Base-by-base conservation (phyloP, 2,329 filamentous ascomycete species). In the Colletotrichum orchidophilum region DNA sequence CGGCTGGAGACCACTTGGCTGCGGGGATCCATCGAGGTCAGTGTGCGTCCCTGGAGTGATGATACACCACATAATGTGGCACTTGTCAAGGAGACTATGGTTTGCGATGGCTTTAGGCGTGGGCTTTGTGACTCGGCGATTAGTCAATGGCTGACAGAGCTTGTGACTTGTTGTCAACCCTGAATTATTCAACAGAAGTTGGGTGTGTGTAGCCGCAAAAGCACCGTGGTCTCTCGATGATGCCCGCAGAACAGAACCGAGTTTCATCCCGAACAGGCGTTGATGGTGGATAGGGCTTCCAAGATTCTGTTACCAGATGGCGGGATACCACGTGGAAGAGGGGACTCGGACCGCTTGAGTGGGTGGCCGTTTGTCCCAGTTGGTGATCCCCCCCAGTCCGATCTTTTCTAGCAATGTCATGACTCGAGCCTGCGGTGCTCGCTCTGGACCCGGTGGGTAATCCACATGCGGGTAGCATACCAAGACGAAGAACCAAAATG, bases 281-380 rank as follows among this genome's bases (percentile, higher is more conserved):
- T 42, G 27, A 42, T 13, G 8, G 35, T 26, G 24, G n/a, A 54
- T 60, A 53, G 42, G 60, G 42, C 50, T 54, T 13, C 57, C 66
- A 70, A n/a, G 31, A 66, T 21, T 59, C 59, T 53, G 59, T 68
- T 68, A 35, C 53, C 31, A 42, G 18, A 39, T 8, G 33, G 69
- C 69, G 53, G 69, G 52, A 59, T 35, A 68, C 69, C 69, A 68
- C 69, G 69, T 71, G 69, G 69, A 63, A 24, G 52, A 59, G 33
- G 68, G 29, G 53, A 63, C 42, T 63, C 46, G 64, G 64, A 59
- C 67, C 57, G 46, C 33, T 21, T 50, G 27, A 42, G 58, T 29
- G 53, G 29, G 39, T 35, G 29, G 15, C 42, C 52, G 50, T 52
- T 58, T 67, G 18, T 58, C 64, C 63, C 26, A 27, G 21, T 52